These are phyloP conservation scores for Epichloe festucae DNA, from an alignment of 2,329 filamentous ascomycete genomes.

Conservation along the genomic window DNA sequence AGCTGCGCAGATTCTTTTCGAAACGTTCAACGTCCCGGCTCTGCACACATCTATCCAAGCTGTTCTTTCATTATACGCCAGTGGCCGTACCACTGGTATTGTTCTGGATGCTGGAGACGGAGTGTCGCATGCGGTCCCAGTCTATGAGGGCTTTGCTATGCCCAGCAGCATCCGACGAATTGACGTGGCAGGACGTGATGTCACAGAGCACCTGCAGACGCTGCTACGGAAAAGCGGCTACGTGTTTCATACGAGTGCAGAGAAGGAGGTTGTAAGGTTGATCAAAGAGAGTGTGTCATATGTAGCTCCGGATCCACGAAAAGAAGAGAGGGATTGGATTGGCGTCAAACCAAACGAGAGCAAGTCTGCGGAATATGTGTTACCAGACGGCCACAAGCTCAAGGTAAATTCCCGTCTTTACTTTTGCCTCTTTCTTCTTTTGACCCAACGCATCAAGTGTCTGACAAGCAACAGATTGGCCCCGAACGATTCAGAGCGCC, in stretches of 20 bases:
- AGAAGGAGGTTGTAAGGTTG: conserved; percentile 95
- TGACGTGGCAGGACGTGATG: conserved; percentile 89
- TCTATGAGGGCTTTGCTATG: conserved; percentile 96
- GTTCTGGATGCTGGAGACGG: conserved; percentile 93
- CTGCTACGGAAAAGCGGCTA: conserved; percentile 84
- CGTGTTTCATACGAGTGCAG: conserved; percentile 92
- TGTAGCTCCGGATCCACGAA: conserved; percentile 77
- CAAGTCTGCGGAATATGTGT: conserved; percentile 72
- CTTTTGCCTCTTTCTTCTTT: background rate
- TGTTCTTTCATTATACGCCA: conserved; percentile 89
- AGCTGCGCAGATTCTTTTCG: conserved; percentile 93
- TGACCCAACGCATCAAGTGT: background rate
- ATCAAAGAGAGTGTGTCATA: conserved; percentile 96
- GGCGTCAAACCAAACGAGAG: conserved; percentile 62
- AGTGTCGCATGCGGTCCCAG: conserved; percentile 91
- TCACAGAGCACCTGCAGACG: conserved; percentile 89
- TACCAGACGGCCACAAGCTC: conserved; percentile 88
- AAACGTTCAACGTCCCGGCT: conserved; percentile 96
- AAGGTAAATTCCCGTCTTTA: conserved; percentile 42
- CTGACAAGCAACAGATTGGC: conserved; percentile 49
- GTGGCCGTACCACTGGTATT: conserved; percentile 87
- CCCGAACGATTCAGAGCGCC: conserved; percentile 90
- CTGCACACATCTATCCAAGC: conserved; percentile 96
- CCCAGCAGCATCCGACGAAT: conserved; percentile 90
- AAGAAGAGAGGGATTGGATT: conserved; percentile 94